These are phyloP conservation scores for Paecilomyces formosus DNA, from an alignment of 2,329 filamentous ascomycete genomes.

Conservation along the genomic window DNA sequence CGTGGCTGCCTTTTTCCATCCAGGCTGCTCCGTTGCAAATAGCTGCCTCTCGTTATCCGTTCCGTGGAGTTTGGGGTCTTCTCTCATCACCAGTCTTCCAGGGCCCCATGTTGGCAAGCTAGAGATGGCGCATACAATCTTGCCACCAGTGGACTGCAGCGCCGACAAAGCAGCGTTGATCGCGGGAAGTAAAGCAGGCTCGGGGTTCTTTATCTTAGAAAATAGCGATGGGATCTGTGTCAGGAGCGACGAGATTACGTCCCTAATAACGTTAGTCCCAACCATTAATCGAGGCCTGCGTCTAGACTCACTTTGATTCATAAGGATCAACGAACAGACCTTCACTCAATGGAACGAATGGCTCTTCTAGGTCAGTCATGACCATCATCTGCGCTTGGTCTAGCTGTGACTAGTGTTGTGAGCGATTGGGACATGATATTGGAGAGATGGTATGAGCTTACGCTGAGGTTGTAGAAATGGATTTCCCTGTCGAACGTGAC, in stretches of 20 bases:
- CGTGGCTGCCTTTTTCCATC: constrained; percentile 76
- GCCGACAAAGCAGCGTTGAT: constrained; percentile 79
- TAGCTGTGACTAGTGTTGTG: constrained; percentile 53
- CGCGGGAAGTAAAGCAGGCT: constrained; percentile 77
- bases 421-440: constrained; percentile 8
- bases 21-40: constrained; percentile 80
- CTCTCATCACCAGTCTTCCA: constrained; percentile 73
- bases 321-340: constrained; percentile 92
- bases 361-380: constrained; percentile 95
- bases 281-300: not conserved
- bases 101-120: constrained; percentile 90
- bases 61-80: constrained; percentile 77
- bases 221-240: constrained; percentile 79
- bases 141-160: constrained; percentile 79
- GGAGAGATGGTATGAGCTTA: constrained; percentile 35
- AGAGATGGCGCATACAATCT: constrained; percentile 79
- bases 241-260: constrained; percentile 81
- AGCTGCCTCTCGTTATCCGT: constrained; percentile 90
- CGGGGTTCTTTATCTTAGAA: constrained; percentile 77
- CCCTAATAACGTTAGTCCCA: constrained; percentile 31
- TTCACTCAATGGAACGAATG: constrained; percentile 85
- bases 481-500: constrained; percentile 95
- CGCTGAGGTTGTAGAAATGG: constrained; percentile 93
- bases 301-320: constrained; percentile 60
- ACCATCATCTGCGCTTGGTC: constrained; percentile 96